Base-by-base conservation (phyloP, 768 basidiomycete genomes). In the Auriscalpium microsporum region DNA sequence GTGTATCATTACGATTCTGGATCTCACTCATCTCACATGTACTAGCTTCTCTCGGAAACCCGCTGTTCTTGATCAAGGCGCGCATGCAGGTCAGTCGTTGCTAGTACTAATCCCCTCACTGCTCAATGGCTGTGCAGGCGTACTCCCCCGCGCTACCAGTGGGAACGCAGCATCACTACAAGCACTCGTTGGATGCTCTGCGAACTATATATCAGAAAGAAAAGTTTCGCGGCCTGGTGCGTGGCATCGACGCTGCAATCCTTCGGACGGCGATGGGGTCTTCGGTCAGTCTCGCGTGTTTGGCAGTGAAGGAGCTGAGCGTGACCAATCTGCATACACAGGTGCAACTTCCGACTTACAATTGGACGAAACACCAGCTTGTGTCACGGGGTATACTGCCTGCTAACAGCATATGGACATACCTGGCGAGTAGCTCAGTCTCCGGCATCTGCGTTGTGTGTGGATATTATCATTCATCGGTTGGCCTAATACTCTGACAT, bases 311-410 rank as follows among this genome's bases (percentile, higher is more conserved):
- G 54, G n/a, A 62, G 33, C 11, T 33, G 6, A 7, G 28, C 28
- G 28, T 28, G 28, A 28, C 28, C 28, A 28, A 28, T 2, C 28
- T 28, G 38, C 53, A 52, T 28, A n/a, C 58, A 11, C 64, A 89
- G 81, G 91, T 94, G 8, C 96, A 99, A 81, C 71, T 99, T 28
- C 96, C 96, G 2, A 90, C 90, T 48, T 99, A 99, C 69, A 94
- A 92, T 62, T 88, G 90, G 69, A 90, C 92, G 34, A 99, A 99
- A 70, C 82, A 79, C 50, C 80, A 86, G 53, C 71, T 99, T 46
- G 80, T 87, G 7, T 74, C 77, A 42, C 73, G 80, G 56, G 84
- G 84, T 3, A 79, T 90, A 55, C 70, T 89, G 44, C 81, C 83
- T 35, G 82, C 84, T 9, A 81, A 92, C 64, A 92, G 86, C 56